phyloP scores from a whole-genome alignment of 495 filamentous ascomycete genomes.

The Entonaema liquescens region DNA sequence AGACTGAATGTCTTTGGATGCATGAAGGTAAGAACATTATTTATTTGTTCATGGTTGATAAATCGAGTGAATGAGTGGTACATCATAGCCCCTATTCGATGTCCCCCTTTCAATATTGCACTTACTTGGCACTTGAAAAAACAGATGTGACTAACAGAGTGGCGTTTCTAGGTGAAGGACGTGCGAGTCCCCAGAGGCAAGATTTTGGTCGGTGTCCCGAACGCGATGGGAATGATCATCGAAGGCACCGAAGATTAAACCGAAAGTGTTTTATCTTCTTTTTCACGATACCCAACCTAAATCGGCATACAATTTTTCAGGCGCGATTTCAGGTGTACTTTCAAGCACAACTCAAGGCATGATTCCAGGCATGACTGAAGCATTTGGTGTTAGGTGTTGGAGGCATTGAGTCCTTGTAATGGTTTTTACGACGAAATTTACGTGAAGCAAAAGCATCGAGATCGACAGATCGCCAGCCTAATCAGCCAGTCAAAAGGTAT shows the following conservation, averaged over 20 bases:
- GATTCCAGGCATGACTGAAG: not conserved
- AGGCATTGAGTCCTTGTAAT: not conserved
- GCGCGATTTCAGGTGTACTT: too few relatives aligned
- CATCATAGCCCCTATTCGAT: not conserved
- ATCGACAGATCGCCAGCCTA: not conserved
- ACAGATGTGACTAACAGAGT: conserved; percentile 23
- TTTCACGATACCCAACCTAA: not conserved
- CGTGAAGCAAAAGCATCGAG: not conserved
- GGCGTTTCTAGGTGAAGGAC: conserved; percentile 60
- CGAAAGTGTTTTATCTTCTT: not conserved
- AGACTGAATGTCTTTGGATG: conserved; percentile 84
- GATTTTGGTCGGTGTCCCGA: conserved; percentile 80
- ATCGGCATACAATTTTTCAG: not conserved
- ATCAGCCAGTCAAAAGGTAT: not conserved
- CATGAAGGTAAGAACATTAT: conserved; percentile 61
- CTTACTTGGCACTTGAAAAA: not conserved
- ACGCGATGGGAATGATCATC: conserved; percentile 66
- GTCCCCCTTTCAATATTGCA: not conserved
- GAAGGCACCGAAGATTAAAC: conserved; percentile 52
- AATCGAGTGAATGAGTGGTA: not conserved
- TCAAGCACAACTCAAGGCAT: not conserved
- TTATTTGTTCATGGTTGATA: not conserved
- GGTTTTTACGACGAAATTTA: not conserved
- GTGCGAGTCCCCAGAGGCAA: conserved; percentile 75
- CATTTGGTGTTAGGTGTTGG: not conserved